These are phyloP conservation scores for Leonotis leonurus DNA, from an alignment of 257 asterid genomes.

Conservation along the genomic window DNA sequence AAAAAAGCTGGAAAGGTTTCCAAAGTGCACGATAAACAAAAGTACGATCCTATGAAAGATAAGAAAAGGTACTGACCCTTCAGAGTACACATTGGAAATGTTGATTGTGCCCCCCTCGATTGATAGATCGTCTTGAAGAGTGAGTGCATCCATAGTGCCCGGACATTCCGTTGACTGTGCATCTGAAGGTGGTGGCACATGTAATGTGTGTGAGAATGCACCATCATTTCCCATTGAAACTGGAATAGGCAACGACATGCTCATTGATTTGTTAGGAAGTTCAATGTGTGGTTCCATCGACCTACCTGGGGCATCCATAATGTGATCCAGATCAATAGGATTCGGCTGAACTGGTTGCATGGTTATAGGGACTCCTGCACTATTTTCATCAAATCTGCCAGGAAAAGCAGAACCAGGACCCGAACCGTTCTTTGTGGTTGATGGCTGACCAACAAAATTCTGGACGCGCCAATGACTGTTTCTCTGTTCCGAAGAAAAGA, in stretches of 20 bases:
- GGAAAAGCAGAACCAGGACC: conserved; percentile 40
- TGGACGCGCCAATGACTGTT: conserved; percentile 87
- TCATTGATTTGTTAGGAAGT: conserved; percentile 35
- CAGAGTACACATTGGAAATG: conserved; percentile 77
- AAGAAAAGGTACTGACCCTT: conserved; percentile 45
- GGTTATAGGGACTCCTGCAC: conserved; percentile 33
- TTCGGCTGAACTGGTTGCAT: conserved; percentile 45
- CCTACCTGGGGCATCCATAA: conserved; percentile 40
- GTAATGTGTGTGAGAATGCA: conserved; percentile 37
- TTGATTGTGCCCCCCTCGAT: conserved; percentile 91
- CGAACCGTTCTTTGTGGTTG: conserved; percentile 43
- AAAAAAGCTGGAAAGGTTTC: no score
- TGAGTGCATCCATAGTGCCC: conserved; percentile 25
- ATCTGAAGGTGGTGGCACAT: conserved; percentile 45
- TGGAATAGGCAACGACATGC: conserved; percentile 39
- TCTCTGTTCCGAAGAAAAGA: conserved; percentile 46
- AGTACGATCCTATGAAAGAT: no score
- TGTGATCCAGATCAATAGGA: conserved; percentile 47
- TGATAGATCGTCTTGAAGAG: conserved; percentile 46
- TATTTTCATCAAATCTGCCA: conserved; percentile 53
- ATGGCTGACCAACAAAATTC: conserved; percentile 47
- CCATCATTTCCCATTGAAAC: conserved; percentile 35
- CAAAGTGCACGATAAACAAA: background rate
- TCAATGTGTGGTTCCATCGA: conserved; percentile 47
- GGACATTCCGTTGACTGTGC: conserved; percentile 48